Evolutionary conservation across 106 monocot species (phyloP), one percentile per base, ranked within the genome.

Genomic region (Alisma plantagoaquatica): DNA sequence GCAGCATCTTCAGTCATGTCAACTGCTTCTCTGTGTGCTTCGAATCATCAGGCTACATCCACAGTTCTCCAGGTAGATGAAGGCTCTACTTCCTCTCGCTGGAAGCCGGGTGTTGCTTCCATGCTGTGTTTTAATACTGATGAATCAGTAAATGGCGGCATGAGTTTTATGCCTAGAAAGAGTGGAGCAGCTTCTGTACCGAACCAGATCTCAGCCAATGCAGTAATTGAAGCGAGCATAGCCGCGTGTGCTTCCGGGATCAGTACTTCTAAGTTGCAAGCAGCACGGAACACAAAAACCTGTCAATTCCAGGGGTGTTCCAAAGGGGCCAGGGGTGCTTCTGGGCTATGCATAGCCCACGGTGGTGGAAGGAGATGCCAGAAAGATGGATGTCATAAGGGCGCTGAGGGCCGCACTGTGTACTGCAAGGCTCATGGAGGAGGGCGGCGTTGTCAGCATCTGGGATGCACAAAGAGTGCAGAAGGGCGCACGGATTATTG

Each of bases 371-470:
- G 67, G 20, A 33, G 80, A n/a, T 75, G 80, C 60, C 67, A 75
- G 57, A 65, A 33, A 59, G 50, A 15, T 4, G 80, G 71, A 15
- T 80, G 80, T 57, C 66, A 59, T 8, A 80, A 80, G 54, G 80
- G 80, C 29, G 80, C 80, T 3, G 80, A 80, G 48, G 75, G 80
- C 24, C 53, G 43, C 31, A 80, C 80, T 2, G 66, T 75, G 26
- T 80, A 58, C 45, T 75, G 80, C 53, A 80, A 80, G 43, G 80
- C 80, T 2, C 80, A 75, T 58, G 80, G 80, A 14, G 80, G 80
- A 0, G 80, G 80, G 5, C 48, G 66, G 0, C 65, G 80, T 1
- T 80, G 80, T 31, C 33, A 70, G 53, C 35, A 41, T 30, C 71
- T 80, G 6, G 80, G 80, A 20, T 80, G 80, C 58, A 80, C 75